A percentile compares a stretch with the other conserved stretches of the same genome.
These are phyloP conservation scores for Tylopilus plumbeoviolaceoides DNA, from an alignment of 768 basidiomycete genomes.

Conservation along the genomic window DNA sequence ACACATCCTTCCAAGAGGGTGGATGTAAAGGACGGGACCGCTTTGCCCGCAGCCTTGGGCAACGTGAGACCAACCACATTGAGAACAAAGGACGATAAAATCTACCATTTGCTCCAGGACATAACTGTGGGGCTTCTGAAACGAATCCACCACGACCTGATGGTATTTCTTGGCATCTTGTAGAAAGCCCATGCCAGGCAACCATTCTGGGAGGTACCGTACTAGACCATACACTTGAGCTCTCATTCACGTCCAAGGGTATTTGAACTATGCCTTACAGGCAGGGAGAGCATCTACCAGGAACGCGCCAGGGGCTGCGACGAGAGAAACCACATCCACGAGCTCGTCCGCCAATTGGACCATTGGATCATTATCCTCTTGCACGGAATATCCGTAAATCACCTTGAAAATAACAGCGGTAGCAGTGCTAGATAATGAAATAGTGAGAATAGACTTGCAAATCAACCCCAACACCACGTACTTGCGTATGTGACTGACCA, in stretches of 20 bases:
- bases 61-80: not conserved
- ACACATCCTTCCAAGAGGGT: slow-evolving; percentile 8
- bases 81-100: not conserved
- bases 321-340: not conserved
- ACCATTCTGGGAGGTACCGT: slow-evolving; percentile 31
- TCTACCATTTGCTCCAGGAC: slow-evolving; percentile 46
- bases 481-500: slow-evolving; percentile 22
- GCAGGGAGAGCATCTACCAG: slow-evolving; percentile 23
- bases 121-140: slow-evolving; percentile 41
- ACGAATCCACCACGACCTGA: slow-evolving; percentile 32
- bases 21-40: slow-evolving; percentile 18
- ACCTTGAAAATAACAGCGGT: slow-evolving; percentile 33
- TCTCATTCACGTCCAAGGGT: not conserved
- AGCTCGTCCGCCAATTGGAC: slow-evolving; percentile 26
- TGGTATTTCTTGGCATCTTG: slow-evolving; percentile 26
- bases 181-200: slow-evolving; percentile 35
- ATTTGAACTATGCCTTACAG: slow-evolving; percentile 5
- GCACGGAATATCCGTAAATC: slow-evolving; percentile 39
- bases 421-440: slow-evolving; percentile 5
- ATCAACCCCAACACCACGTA: slow-evolving; percentile 3
- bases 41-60: slow-evolving; percentile 16
- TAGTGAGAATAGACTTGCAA: not conserved
- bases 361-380: slow-evolving; percentile 36
- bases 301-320: not conserved
- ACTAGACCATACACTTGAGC: slow-evolving; percentile 18